These are phyloP conservation scores for Aspergillus incahuasiensis DNA, from an alignment of 495 filamentous ascomycete genomes.

Conservation along the genomic window DNA sequence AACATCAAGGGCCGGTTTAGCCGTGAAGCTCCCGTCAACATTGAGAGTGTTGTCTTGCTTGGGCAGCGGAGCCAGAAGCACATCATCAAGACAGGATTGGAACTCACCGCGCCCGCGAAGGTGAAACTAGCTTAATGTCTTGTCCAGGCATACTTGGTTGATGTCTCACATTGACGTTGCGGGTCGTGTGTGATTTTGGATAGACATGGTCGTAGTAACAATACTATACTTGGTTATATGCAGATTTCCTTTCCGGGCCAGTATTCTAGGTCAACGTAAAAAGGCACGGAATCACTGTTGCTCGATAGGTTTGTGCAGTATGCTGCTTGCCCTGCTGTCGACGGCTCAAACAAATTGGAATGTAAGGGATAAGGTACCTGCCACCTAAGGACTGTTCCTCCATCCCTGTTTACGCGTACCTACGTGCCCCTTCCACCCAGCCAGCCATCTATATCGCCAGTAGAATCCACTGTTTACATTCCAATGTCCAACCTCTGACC, in stretches of 20 bases:
- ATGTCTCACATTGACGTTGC: not conserved
- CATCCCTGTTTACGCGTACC: not conserved
- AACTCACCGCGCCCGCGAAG: constrained; percentile 23
- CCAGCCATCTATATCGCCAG: not conserved
- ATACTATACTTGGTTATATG: not conserved
- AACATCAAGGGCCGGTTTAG: constrained; percentile 50
- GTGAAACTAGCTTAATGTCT: constrained; percentile 15
- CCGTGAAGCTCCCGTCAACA: constrained; percentile 40
- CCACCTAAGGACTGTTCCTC: not conserved
- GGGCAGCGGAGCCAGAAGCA: constrained; percentile 31
- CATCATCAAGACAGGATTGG: constrained; percentile 21
- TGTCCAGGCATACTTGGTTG: not conserved
- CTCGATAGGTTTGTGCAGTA: not conserved
- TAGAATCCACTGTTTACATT: not conserved
- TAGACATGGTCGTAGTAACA: not conserved
- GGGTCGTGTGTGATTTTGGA: not conserved
- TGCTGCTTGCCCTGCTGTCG: not conserved
- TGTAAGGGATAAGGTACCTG: constrained; percentile 1
- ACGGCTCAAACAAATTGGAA: not conserved
- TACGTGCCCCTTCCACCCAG: not conserved
- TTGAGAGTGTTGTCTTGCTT: constrained; percentile 55
- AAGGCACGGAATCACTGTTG: not conserved
- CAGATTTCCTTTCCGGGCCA: not conserved
- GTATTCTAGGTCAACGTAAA: not conserved
- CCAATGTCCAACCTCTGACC: no score